Base-by-base conservation (phyloP, 768 basidiomycete species). In the Roridomyces roridus region DNA sequence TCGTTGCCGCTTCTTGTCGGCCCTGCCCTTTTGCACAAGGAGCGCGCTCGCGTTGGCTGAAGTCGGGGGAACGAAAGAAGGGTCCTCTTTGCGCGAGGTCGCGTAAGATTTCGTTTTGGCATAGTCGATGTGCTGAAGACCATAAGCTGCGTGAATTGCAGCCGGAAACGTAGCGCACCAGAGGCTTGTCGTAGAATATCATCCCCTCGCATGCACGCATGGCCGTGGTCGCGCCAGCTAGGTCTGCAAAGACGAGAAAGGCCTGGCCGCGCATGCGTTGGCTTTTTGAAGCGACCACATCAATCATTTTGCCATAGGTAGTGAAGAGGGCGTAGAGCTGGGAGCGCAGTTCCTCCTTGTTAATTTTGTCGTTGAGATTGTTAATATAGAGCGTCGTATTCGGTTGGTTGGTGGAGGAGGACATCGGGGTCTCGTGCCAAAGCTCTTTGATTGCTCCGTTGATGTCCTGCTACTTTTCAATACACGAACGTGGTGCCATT, bases 221-320 rank as follows among this genome's bases (percentile, higher is more conserved):
- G 31, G 96, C 96, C 50, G 93, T 85, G 6, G 96, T 98, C 55
- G 94, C 93, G 50, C 88, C 86, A 10, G 92, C 85, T 46, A 96
- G 86, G 76, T 98, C 96, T 46, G 85, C 83, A 75, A 97, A 98
- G 66, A 96, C 94, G 68, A 98, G 87, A 74, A 97, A 98, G 1
- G 96, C 96, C 74, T 97, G 95, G 20, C 95, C 96, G 62, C 89
- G 85, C 88, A 92, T 93, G 73, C 88, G 91, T 55, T 84, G 76
- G 69, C 80, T 85, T 73, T 96, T 95, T 23, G 89, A 86, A 21
- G 96, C 95, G 55, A 98, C 84, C 56, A 98, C 86, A 71, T 98
- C 96, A 78, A 98, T 85, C 55, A 98, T 80, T 70, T 88, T 91
- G 70, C 96, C 96, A 75, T 97, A 92, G 40, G 95, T 91, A 8